Conservation (phyloP, 495 filamentous ascomycete genomes). For the Penicillium dipodomyicola region DNA sequence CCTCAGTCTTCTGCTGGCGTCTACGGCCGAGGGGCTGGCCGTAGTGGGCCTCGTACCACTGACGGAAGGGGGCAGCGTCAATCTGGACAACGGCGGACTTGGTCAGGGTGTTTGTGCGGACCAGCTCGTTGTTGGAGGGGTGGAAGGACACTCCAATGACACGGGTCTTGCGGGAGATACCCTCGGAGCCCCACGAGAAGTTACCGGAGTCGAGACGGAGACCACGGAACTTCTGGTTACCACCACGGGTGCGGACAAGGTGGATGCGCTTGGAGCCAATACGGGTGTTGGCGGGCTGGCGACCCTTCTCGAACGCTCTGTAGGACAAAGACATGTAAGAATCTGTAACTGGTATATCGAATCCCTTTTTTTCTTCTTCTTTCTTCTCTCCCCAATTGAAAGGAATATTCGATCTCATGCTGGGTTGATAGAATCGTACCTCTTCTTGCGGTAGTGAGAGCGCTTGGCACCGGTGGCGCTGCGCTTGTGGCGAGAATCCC, state of each 20-base stretch:
- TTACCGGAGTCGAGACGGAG: slow-evolving; percentile 99
- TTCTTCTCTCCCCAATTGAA: slow-evolving; percentile 6
- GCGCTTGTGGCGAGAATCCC: slow-evolving; percentile 99
- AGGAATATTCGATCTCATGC: slow-evolving; percentile 13
- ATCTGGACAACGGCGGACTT: slow-evolving; percentile 97
- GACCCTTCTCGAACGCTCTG: slow-evolving; percentile 99
- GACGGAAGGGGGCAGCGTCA: slow-evolving; percentile 96
- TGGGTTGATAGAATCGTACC: slow-evolving; percentile 49
- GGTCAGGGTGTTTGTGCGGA: slow-evolving; percentile 99
- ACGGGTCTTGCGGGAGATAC: slow-evolving; percentile 94
- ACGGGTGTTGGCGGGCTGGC: slow-evolving; percentile 98
- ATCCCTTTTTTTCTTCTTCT: slow-evolving; percentile 1
- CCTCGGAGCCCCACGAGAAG: slow-evolving; percentile 99
- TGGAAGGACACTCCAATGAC: slow-evolving; percentile 97
- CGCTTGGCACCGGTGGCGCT: slow-evolving; percentile 96
- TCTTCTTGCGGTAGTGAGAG: slow-evolving; percentile 86
- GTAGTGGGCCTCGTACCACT: slow-evolving; percentile 99
- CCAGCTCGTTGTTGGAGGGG: slow-evolving; percentile 99
- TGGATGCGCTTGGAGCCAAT: slow-evolving; percentile 99
- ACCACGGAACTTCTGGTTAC: slow-evolving; percentile 98
- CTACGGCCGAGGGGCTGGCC: slow-evolving; percentile 81
- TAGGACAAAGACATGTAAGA: slow-evolving; percentile 27
- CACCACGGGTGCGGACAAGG: slow-evolving; percentile 96
- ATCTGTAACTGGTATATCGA: slow-evolving; percentile 6
- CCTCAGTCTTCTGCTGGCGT: slow-evolving; percentile 76